A percentile compares a stretch with the other conserved stretches of the same genome.
Evolutionary conservation across 805 yeast species (phyloP).

Genomic region (Candida namnaoensis): DNA sequence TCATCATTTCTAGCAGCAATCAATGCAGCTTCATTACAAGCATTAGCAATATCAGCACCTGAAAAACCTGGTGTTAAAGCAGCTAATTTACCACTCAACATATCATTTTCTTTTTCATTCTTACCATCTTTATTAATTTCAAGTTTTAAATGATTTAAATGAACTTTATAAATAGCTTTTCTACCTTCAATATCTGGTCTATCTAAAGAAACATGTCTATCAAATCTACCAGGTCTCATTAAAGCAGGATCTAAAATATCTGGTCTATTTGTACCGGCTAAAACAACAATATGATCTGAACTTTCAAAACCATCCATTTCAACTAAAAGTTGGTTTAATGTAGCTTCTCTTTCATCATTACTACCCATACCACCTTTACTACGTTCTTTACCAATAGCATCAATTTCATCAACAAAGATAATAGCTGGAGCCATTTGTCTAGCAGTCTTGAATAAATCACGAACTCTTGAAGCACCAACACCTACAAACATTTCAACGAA

Average conservation of each 20-base stretch:
- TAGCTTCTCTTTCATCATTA: slow-evolving; percentile 94
- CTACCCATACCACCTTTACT: slow-evolving; percentile 74
- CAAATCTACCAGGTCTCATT: slow-evolving; percentile 96
- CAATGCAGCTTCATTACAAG: slow-evolving; percentile 94
- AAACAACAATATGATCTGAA: slow-evolving; percentile 88
- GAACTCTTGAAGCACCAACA: slow-evolving; percentile 97
- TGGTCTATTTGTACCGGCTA: slow-evolving; percentile 96
- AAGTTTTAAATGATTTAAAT: slow-evolving; percentile 65
- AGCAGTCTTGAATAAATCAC: slow-evolving; percentile 89
- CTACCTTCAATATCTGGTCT: slow-evolving; percentile 94
- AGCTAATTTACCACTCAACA: slow-evolving; percentile 78
- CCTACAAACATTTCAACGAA: slow-evolving; percentile 99
- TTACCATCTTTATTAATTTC: slow-evolving; percentile 29
- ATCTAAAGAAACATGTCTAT: slow-evolving; percentile 86
- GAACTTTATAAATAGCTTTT: slow-evolving; percentile 85
- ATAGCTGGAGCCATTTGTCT: slow-evolving; percentile 92
- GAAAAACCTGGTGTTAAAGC: slow-evolving; percentile 97
- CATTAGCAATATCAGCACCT: slow-evolving; percentile 98
- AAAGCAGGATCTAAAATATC: slow-evolving; percentile 91
- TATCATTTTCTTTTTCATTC: slow-evolving; percentile 33
- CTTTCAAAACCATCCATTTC: slow-evolving; percentile 98
- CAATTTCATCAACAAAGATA: slow-evolving; percentile 96
- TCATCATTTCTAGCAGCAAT: slow-evolving; percentile 87
- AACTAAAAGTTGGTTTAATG: slow-evolving; percentile 89
- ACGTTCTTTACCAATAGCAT: slow-evolving; percentile 96